These are phyloP conservation scores for Microdochium trichocladiopsis DNA, from an alignment of 2,329 filamentous ascomycete species.

Conservation along the genomic window DNA sequence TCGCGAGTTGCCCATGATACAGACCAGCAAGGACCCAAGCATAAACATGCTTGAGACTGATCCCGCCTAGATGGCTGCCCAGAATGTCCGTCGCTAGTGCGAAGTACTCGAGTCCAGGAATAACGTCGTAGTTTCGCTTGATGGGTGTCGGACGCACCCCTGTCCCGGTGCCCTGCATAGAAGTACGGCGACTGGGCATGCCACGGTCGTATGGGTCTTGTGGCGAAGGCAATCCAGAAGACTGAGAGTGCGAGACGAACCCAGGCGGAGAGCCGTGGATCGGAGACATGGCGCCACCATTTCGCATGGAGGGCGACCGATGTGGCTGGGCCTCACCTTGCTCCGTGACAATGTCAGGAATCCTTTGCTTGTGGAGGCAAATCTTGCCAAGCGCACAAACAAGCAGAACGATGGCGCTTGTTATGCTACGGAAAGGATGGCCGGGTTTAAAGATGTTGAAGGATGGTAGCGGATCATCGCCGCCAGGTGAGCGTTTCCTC, in stretches of 20 bases:
- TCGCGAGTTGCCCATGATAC: slow-evolving; percentile 81
- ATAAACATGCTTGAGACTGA: slow-evolving; percentile 77
- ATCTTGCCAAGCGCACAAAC: slow-evolving; percentile 85
- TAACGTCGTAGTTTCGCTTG: slow-evolving; percentile 68
- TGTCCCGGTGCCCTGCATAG: slow-evolving; percentile 32
- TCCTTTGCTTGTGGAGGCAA: slow-evolving; percentile 47
- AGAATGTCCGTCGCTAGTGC: slow-evolving; percentile 81
- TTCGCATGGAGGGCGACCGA: slow-evolving; percentile 35
- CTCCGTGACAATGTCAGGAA: slow-evolving; percentile 54
- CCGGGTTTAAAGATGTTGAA: slow-evolving; percentile 32
- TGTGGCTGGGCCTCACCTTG: slow-evolving; percentile 24
- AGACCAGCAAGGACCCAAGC: slow-evolving; percentile 77
- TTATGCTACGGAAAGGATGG: slow-evolving; percentile 58
- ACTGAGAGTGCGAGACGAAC: slow-evolving; percentile 34
- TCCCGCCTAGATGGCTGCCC: slow-evolving; percentile 71
- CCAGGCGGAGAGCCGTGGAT: slow-evolving; percentile 48
- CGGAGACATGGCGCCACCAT: slow-evolving; percentile 44
- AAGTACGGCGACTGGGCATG: slow-evolving; percentile 41
- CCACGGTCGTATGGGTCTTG: slow-evolving; percentile 41
- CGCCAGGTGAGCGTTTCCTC: slow-evolving; percentile 46
- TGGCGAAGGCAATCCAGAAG: slow-evolving; percentile 43
- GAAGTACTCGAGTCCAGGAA: slow-evolving; percentile 88
- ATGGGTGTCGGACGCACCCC: slow-evolving; percentile 7
- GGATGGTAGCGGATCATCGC: slow-evolving; percentile 17
- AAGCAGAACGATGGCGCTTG: slow-evolving; percentile 75